Evolutionary conservation across 2,329 filamentous ascomycete species (phyloP).

Genomic region (Gremmenia infestans): DNA sequence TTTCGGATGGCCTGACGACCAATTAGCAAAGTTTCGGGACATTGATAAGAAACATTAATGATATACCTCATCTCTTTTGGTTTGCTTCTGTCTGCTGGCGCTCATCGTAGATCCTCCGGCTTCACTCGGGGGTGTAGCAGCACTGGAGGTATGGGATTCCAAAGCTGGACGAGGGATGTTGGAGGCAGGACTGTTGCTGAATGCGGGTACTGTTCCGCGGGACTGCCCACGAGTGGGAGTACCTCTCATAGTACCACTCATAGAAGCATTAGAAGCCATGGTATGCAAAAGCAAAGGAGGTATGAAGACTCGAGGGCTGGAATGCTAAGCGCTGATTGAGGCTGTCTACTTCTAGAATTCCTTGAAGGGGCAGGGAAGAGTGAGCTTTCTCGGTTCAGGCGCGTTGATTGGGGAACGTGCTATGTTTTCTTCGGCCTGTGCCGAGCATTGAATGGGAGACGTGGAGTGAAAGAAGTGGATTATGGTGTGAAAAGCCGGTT

Average conservation of each 20-base stretch:
- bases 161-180: conserved; percentile 69
- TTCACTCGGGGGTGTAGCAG: conserved; percentile 45
- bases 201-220: conserved; percentile 51
- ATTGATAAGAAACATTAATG: not conserved
- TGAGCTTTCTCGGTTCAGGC: not conserved
- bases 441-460: not conserved
- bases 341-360: not conserved
- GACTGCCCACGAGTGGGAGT: conserved; percentile 60
- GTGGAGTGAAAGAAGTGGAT: not conserved
- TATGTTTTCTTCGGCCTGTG: not conserved
- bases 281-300: not conserved
- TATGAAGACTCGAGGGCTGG: conserved; percentile 1
- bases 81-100: conserved; percentile 92
- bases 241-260: conserved; percentile 62
- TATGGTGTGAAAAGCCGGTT: not conserved
- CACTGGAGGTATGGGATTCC: conserved; percentile 45
- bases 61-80: conserved; percentile 92
- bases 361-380: not conserved
- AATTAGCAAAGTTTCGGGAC: conserved; percentile 16
- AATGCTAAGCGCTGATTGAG: conserved; percentile 17
- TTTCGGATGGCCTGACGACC: conserved; percentile 76
- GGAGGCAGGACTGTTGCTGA: conserved; percentile 59
- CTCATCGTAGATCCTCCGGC: conserved; percentile 64
- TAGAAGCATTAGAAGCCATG: conserved; percentile 41
- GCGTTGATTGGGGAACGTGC: conserved; percentile 12